These are phyloP conservation scores for Aspergillus pseudoglaucus DNA, from an alignment of 2,329 filamentous ascomycete species.

Conservation along the genomic window DNA sequence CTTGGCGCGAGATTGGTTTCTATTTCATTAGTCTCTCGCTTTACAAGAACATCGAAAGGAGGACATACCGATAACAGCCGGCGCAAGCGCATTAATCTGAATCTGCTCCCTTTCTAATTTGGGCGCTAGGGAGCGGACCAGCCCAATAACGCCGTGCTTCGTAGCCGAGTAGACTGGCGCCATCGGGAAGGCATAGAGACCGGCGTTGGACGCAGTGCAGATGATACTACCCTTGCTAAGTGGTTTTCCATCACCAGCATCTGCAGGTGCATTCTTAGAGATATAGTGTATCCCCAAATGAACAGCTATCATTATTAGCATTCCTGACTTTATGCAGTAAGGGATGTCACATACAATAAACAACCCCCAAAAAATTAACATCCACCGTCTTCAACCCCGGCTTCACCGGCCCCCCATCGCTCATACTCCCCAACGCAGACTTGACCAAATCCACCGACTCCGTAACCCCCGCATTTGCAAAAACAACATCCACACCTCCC, in stretches of 20 bases:
- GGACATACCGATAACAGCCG: constrained; percentile 43
- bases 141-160: constrained; percentile 45
- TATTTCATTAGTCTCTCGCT: constrained; percentile 10
- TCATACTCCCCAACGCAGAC: constrained; percentile 18
- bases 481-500: constrained; percentile 41
- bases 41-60: background rate
- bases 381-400: constrained; percentile 32
- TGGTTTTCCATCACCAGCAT: constrained; percentile 6
- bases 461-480: constrained; percentile 47
- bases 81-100: constrained; percentile 48
- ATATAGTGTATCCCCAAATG: constrained; percentile 48
- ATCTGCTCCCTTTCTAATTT: constrained; percentile 38
- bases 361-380: constrained; percentile 32
- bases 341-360: constrained; percentile 39
- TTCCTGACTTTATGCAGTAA: background rate
- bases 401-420: constrained; percentile 24
- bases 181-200: constrained; percentile 47
- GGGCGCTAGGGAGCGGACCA: constrained; percentile 44
- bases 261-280: constrained; percentile 35
- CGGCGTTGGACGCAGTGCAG: constrained; percentile 50
- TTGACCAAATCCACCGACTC: constrained; percentile 36
- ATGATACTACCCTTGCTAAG: constrained; percentile 45
- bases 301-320: constrained; percentile 32
- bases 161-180: constrained; percentile 46
- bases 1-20: constrained; percentile 44